phyloP scores from a whole-genome alignment of 768 basidiomycete genomes.

The Amanita rubescens region DNA sequence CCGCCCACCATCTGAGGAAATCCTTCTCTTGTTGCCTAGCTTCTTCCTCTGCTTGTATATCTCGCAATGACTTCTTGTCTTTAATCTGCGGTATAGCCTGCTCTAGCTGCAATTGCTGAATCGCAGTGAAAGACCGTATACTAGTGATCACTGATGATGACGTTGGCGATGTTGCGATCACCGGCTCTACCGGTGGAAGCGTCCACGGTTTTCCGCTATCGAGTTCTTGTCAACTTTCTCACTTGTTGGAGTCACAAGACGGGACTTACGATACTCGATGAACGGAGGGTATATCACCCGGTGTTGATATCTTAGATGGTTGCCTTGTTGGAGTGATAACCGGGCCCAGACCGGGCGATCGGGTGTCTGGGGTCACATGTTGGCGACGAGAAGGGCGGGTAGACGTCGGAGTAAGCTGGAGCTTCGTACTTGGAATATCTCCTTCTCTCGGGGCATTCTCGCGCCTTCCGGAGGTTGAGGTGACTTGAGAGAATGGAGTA shows the following conservation, averaged over 20 bases:
- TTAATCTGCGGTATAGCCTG: slow-evolving; percentile 34
- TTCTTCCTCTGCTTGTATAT: slow-evolving; percentile 84
- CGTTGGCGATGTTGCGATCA: slow-evolving; percentile 23
- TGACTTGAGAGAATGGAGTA: background rate
- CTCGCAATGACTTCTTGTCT: slow-evolving; percentile 57
- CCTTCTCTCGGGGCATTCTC: background rate
- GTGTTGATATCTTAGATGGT: slow-evolving; percentile 13
- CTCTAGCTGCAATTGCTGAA: slow-evolving; percentile 71
- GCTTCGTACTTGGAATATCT: background rate
- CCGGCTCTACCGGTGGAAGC: slow-evolving; percentile 41
- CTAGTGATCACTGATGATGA: slow-evolving; percentile 16
- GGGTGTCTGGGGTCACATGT: slow-evolving; percentile 9
- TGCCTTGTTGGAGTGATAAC: slow-evolving; percentile 56
- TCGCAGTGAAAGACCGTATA: slow-evolving; percentile 75
- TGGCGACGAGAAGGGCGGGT: background rate
- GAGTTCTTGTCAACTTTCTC: background rate
- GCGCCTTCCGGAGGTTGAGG: background rate
- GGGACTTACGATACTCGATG: slow-evolving; percentile 47
- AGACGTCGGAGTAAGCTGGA: background rate
- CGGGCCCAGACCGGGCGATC: slow-evolving; percentile 42
- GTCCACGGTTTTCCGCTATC: slow-evolving; percentile 60
- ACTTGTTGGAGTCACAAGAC: background rate
- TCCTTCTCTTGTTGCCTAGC: slow-evolving; percentile 62
- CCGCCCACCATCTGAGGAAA: slow-evolving; percentile 86
- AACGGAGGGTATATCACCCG: slow-evolving; percentile 16